These are phyloP conservation scores for Nigrograna mackinnonii DNA, from an alignment of 2,329 filamentous ascomycete species.

Conservation along the genomic window DNA sequence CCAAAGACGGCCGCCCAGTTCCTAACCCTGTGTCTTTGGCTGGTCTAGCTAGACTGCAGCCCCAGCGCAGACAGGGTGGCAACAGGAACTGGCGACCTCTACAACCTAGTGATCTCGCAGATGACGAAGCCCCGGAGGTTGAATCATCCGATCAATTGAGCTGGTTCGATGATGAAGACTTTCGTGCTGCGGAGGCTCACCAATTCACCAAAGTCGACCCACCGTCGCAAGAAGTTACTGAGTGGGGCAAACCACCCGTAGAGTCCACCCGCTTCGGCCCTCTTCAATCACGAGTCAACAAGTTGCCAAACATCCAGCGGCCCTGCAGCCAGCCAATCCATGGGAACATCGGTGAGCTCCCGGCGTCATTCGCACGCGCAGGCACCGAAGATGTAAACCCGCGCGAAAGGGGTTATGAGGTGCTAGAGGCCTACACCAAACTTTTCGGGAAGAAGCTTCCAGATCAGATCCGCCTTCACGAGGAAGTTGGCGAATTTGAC, in stretches of 20 bases:
- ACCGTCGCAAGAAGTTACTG: too few relatives aligned
- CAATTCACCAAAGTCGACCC: too few relatives aligned
- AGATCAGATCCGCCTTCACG: conserved; percentile 42
- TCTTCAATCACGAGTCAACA: too few relatives aligned
- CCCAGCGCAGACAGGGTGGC: conserved; percentile 15
- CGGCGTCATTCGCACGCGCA: background rate
- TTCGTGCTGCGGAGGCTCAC: too few relatives aligned
- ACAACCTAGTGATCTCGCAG: conserved; percentile 19
- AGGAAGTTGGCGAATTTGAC: conserved; percentile 32
- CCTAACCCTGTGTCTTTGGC: conserved; percentile 18
- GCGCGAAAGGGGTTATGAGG: conserved; percentile 2
- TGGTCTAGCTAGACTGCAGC: conserved; percentile 24
- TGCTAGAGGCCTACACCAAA: conserved; percentile 30
- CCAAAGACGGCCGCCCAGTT: conserved; percentile 12
- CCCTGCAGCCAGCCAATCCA: too few relatives aligned
- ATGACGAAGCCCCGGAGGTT: too few relatives aligned
- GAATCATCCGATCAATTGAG: too few relatives aligned
- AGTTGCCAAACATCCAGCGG: too few relatives aligned
- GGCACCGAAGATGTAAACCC: conserved; percentile 10
- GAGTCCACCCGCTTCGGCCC: too few relatives aligned
- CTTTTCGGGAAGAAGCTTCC: conserved; percentile 48
- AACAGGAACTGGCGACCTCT: conserved; percentile 28
- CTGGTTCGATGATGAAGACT: conserved; percentile 8
- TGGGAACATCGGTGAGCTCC: too few relatives aligned
- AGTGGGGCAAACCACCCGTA: too few relatives aligned